Evolutionary conservation across 1,284 basidiomycete species (phyloP).

Genomic region (Sporisorium sorghi): DNA sequence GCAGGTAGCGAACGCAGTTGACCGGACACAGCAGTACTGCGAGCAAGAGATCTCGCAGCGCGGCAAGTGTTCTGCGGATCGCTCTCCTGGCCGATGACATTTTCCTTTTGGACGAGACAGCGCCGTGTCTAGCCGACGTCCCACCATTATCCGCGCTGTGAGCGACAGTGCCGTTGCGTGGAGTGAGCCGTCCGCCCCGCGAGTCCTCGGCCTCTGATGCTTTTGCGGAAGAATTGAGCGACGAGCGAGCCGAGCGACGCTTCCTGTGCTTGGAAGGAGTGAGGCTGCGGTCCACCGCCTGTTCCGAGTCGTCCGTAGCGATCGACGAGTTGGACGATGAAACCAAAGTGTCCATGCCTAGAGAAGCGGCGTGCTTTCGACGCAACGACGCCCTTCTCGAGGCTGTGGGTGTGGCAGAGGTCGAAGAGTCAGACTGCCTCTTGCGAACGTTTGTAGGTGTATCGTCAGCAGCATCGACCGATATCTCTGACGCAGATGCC

Average conservation of each 20-base stretch:
- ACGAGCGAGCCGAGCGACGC: constrained; percentile 19
- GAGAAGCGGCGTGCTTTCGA: constrained; percentile 4
- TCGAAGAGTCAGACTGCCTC: constrained; percentile 5
- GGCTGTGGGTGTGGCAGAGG: constrained; percentile 22
- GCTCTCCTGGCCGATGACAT: constrained; percentile 17
- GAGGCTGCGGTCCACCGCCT: constrained; percentile 27
- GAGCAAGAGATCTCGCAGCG: constrained; percentile 33
- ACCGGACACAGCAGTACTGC: constrained; percentile 34
- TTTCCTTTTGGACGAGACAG: neutral
- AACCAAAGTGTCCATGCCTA: constrained; percentile 1
- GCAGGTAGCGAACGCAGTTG: constrained; percentile 35
- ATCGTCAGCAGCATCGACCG: constrained; percentile 5
- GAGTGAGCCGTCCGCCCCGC: constrained; percentile 11
- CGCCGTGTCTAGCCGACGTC: neutral
- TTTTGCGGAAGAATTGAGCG: constrained; percentile 12
- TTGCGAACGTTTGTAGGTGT: constrained; percentile 10
- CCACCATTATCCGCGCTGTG: neutral
- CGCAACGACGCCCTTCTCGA: constrained; percentile 23
- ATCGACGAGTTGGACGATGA: constrained; percentile 33
- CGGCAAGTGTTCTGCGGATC: constrained; percentile 23
- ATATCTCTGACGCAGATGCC: neutral
- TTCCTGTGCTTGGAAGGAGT: constrained; percentile 18
- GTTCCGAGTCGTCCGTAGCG: constrained; percentile 27
- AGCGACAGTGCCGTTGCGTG: constrained; percentile 10
- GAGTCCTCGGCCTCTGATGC: constrained; percentile 32